Evolutionary conservation across 768 basidiomycete species (phyloP), one percentile per base, ranked within the genome.

Genomic region (Rhizopogon rudus): DNA sequence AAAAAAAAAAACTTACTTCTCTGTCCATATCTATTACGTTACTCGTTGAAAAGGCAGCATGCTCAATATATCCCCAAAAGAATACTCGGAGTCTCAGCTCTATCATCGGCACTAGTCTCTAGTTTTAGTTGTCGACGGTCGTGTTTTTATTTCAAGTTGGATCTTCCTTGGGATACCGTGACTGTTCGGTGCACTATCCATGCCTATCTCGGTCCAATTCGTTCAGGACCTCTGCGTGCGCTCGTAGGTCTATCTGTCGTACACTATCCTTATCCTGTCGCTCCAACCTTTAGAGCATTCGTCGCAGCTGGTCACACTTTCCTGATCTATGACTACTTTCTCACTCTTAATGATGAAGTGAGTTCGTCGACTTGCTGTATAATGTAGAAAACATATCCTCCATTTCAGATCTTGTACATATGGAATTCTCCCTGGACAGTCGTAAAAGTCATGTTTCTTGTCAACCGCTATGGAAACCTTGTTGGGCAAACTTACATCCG

Each of bases 271-370:
- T 5, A 33, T 3, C 5, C 35, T 48, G 33, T 49, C 48, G 25
- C 35, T 9, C 16, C 8, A 33, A 25, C 1, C 8, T 35, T 9
- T 29, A 67, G 65, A 44, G 1, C 28, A 2, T 43, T 43, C 39
- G 45, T 57, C 17, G 33, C 63, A 44, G 46, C 61, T 44, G 68
- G 67, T 20, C 43, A 45, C 25, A 43, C 65, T 16, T 40, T 69
- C 2, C 65, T 68, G 3, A 31, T 61, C 5, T 67, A 69, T n/a
- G 67, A 68, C 37, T 61, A 67, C 51, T 12, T 69, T 42, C 49
- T 68, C 0, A 69, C 69, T n/a, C 7, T 68, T 40, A 29, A 53
- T 12, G 57, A 65, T 52, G 69, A 71, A 58, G 67, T 65, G 31
- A 13, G 62, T 60, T 17, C 3, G 13, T 5, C 6, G 16, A 49